Evolutionary conservation across 177 flowering plant species (phyloP).

Genomic region (Telopea speciosissima): DNA sequence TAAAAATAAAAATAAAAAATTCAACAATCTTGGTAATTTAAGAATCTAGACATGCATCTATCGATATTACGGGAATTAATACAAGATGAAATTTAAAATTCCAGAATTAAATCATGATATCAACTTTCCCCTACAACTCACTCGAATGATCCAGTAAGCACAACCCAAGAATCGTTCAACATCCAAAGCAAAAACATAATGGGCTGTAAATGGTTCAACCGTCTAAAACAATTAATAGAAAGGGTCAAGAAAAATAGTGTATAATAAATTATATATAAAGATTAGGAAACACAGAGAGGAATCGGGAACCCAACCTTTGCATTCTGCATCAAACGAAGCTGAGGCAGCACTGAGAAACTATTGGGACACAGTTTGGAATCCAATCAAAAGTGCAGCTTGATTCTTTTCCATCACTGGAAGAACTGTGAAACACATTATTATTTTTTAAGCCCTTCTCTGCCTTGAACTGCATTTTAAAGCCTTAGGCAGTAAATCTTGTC

Average conservation of each 20-base stretch:
- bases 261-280: neutral
- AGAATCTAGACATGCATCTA: no score
- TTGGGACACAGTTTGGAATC: no score
- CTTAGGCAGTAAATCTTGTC: no score
- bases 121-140: slow-evolving; percentile 13
- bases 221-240: slow-evolving; percentile 31
- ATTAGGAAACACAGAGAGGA: neutral
- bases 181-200: slow-evolving; percentile 76
- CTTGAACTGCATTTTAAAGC: no score
- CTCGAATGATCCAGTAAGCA: slow-evolving; percentile 71
- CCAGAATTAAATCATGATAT: neutral
- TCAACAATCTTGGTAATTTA: no score
- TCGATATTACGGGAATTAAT: no score
- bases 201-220: slow-evolving; percentile 75
- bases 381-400: no score
- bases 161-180: slow-evolving; percentile 62
- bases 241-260: neutral
- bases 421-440: no score
- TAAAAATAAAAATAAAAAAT: no score
- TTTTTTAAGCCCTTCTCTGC: no score
- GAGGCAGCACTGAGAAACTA: slow-evolving; percentile 88
- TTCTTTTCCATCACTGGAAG: no score
- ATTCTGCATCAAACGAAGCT: slow-evolving; percentile 76
- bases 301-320: slow-evolving; percentile 47
- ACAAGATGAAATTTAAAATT: neutral